Evolutionary conservation across 768 basidiomycete genomes (phyloP), one percentile per base, ranked within the genome.

Genomic region (Dioszegia aurantiaca): DNA sequence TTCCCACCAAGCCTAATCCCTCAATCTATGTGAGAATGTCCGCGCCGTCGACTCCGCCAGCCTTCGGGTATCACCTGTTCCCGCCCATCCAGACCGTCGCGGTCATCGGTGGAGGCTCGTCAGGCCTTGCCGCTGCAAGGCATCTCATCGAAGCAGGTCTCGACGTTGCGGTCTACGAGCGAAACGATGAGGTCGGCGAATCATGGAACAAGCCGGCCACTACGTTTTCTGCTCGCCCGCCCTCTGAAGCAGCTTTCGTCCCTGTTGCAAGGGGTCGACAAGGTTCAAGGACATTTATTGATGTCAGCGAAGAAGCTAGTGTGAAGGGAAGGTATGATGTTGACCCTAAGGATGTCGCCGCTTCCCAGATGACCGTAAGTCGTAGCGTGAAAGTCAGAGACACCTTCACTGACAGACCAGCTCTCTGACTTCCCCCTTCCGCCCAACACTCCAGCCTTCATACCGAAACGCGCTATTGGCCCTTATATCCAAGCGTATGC

Each of bases 401-500:
- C 21, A 12, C 6, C 9, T 24, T 12, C 9, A 9, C 44, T 45
- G 8, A 27, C 19, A 8, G 23, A 9, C 14, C 23, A 45, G 44
- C 23, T 45, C 4, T 5, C 19, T 43, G 64, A 66, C 24, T 66
- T 59, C 45, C 69, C 69, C 1, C 66, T 61, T 28, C 69, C 69
- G 4, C 69, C 10, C 54, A 23, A 23, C 31, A 46, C 40, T 54
- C 59, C 33, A 58, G 66, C 64, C 78, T 6, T 73, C 81, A 30
- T 64, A 69, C 4, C 70, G 75, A 44, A 31, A 80, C 31, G 67
- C 72, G 55, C 44, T 8, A 24, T 26, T 24, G 9, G 44, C 69
- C 75, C 40, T 80, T 70, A 83, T 59, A 55, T 82, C 9, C 79
- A 78, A 19, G 69, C 78, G 1, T 82, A 80, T 54, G 79, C 80